Percentiles rank a stretch among this genome's conserved stretches.
Evolutionary conservation across 1,139 yeast species (phyloP).

Genomic region (Taphrina betulina): DNA sequence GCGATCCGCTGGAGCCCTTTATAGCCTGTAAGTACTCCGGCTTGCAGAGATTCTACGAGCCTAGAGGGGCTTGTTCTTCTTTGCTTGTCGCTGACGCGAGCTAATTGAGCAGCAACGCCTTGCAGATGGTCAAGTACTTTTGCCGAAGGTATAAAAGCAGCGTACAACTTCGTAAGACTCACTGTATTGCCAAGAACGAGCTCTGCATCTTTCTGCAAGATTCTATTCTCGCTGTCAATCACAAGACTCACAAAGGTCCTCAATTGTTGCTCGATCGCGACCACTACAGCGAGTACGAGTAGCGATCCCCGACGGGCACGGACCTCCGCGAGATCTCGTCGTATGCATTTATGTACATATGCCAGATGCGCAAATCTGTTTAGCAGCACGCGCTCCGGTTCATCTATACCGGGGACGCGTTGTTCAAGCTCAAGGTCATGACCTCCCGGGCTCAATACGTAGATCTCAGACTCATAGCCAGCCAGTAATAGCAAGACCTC

Average conservation of each 20-base stretch:
- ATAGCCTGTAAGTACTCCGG: conserved; percentile 4
- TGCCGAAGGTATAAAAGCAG: neutral
- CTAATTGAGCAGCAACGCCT: neutral
- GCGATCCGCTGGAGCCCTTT: neutral
- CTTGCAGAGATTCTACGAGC: neutral
- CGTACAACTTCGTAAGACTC: neutral
- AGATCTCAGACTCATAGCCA: too few relatives aligned
- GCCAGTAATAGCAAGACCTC: too few relatives aligned
- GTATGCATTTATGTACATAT: too few relatives aligned
- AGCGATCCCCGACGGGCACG: too few relatives aligned
- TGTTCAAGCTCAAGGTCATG: too few relatives aligned
- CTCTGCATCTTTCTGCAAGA: neutral
- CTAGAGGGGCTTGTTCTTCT: neutral
- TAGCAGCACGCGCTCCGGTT: too few relatives aligned
- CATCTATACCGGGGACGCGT: too few relatives aligned
- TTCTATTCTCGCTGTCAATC: neutral
- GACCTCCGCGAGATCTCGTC: too few relatives aligned
- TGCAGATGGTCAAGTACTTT: neutral
- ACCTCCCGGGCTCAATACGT: too few relatives aligned
- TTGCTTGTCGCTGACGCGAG: neutral
- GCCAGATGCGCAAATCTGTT: too few relatives aligned
- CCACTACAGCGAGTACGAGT: neutral
- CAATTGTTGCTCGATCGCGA: neutral
- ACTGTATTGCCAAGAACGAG: neutral
- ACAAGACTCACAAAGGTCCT: neutral